Evolutionary conservation across 495 filamentous ascomycete genomes (phyloP).

Genomic region (Lophiostoma macrostomum): DNA sequence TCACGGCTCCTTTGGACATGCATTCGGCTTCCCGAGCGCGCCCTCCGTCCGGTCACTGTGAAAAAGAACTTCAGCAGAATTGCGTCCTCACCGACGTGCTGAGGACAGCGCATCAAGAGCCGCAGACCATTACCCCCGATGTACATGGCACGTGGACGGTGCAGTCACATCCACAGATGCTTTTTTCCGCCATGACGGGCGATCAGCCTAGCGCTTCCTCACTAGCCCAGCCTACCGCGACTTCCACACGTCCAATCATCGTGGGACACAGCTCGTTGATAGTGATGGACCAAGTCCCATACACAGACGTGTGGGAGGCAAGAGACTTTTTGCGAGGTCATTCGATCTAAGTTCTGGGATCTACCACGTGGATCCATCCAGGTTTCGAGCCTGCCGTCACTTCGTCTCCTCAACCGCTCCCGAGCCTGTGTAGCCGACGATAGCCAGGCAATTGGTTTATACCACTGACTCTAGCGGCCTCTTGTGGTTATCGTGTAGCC

Average conservation of each 20-base stretch:
- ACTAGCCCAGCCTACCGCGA: neutral
- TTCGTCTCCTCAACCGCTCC: no score
- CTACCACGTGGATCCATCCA: conserved; percentile 6
- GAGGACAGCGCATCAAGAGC: conserved; percentile 14
- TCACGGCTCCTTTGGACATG: neutral
- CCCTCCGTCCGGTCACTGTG: conserved; percentile 9
- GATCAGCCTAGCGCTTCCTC: conserved; percentile 2
- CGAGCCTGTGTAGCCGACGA: conserved; percentile 9
- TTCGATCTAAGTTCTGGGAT: neutral
- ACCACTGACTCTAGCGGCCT: neutral
- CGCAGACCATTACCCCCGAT: conserved; percentile 10
- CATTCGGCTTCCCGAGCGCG: conserved; percentile 12
- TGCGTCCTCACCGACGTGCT: neutral
- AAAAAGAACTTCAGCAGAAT: conserved; percentile 12
- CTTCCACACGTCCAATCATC: neutral
- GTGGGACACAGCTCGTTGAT: neutral
- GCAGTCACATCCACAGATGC: conserved; percentile 3
- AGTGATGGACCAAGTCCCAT: neutral
- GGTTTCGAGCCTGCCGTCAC: neutral
- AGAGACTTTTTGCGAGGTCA: neutral
- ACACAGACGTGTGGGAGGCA: neutral
- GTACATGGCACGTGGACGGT: conserved; percentile 7
- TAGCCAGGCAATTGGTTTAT: conserved; percentile 5
- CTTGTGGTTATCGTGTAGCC: neutral
- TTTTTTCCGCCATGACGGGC: conserved; percentile 1